Base-by-base conservation (phyloP, 805 yeast species). In the Nakazawaea wyomingensis region DNA sequence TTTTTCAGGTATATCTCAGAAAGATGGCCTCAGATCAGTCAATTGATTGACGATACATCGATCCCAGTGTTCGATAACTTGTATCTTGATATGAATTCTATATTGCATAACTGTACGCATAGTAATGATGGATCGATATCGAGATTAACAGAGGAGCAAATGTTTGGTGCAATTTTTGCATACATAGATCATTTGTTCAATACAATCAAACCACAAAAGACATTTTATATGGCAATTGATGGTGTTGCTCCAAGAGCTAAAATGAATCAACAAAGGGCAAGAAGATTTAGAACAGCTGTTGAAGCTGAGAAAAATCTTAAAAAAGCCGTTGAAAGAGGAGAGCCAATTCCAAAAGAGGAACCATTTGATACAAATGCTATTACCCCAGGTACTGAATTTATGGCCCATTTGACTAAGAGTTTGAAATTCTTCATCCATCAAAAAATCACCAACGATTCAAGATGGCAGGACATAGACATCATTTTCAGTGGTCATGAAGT, bases 231-330 rank as follows among this genome's bases (percentile, higher is more conserved):
- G 96, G 98, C 99, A 3, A 86, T 91, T 54, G 99, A 91, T 66
- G 99, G 99, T 60, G 98, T 91, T 40, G 99, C 99, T 0, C 99
- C 99, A 33, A 72, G 99, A 60, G 99, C 99, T 9, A 91, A 91
- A 59, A 90, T 91, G 96, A 91, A 91, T 60, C 98, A 91, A 64
- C 99, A 91, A 64, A 78, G 99, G 65, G 80, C 96, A 0, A 81
- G 99, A 71, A 80, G 99, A 66, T 91, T 91, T 63, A 74, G 96
- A 63, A 81, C 96, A 24, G 98, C 96, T 1, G 74, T 80, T 54
- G 98, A 91, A 57, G 96, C 96, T 1, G 96, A 91, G 59, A 79
- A 78, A 51, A 81, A 80, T 40, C 58, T 85, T 57, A 72, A 74
- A 46, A 83, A 85, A 59, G 96, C 96, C 4, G 68, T 82, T 33